Evolutionary conservation across 1,284 basidiomycete species (phyloP).

Genomic region (Fomitopsis betulina): DNA sequence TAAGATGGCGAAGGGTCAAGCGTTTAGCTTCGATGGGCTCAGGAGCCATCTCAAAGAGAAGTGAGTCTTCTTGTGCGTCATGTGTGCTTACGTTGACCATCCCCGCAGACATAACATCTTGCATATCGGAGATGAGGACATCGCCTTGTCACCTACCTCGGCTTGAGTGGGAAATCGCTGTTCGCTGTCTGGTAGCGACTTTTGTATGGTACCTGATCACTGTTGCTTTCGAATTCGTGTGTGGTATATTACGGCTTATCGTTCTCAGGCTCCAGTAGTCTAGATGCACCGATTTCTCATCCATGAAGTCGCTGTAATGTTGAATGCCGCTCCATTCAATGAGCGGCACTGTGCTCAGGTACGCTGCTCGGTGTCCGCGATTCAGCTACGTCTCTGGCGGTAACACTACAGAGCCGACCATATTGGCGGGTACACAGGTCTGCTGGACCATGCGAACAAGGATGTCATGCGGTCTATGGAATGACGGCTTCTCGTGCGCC

Average conservation of each 20-base stretch:
- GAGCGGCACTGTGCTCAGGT: background rate
- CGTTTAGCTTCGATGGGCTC: conserved; percentile 49
- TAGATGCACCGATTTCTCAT: background rate
- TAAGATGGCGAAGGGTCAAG: conserved; percentile 10
- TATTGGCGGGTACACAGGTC: background rate
- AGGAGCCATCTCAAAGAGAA: conserved; percentile 55
- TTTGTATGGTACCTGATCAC: background rate
- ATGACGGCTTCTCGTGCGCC: background rate
- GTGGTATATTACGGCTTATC: background rate
- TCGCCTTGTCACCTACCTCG: conserved; percentile 14
- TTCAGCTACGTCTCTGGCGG: background rate
- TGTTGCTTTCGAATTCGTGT: background rate
- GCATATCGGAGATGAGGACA: conserved; percentile 31
- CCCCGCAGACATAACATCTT: conserved; percentile 26
- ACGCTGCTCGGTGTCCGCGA: background rate
- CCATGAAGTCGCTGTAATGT: too few relatives aligned
- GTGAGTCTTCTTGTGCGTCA: conserved; percentile 32
- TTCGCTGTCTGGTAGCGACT: background rate
- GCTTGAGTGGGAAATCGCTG: conserved; percentile 5
- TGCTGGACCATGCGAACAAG: background rate
- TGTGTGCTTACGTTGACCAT: background rate
- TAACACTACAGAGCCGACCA: background rate
- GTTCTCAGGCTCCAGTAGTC: background rate
- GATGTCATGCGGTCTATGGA: background rate
- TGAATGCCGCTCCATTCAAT: background rate